Conservation (phyloP, 208 protist species). For the Spongospora subterranea region DNA sequence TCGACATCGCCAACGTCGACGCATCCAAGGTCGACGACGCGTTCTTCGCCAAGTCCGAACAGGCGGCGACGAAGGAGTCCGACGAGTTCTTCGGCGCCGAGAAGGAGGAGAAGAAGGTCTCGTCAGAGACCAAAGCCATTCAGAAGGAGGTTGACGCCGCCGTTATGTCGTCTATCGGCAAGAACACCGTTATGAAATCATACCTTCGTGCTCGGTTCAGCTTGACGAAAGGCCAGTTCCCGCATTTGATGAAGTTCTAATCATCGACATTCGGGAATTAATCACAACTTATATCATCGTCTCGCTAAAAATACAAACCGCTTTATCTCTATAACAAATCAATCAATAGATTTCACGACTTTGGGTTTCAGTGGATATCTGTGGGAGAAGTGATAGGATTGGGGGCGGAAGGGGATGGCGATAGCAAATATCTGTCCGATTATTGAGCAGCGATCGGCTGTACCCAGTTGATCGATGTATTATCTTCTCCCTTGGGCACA, state of each 20-base stretch:
- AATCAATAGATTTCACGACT: too few relatives aligned
- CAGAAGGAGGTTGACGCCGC: constrained; percentile 81
- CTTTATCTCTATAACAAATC: too few relatives aligned
- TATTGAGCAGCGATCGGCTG: too few relatives aligned
- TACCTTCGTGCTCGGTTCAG: constrained; percentile 83
- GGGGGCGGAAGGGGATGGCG: too few relatives aligned
- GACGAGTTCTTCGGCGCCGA: constrained; percentile 56
- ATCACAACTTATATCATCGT: too few relatives aligned
- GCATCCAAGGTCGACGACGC: constrained; percentile 75
- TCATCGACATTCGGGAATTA: not conserved
- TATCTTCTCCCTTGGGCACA: too few relatives aligned
- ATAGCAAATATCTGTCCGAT: too few relatives aligned
- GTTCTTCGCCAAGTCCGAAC: constrained; percentile 76
- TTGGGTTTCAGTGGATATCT: too few relatives aligned
- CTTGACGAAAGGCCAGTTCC: constrained; percentile 79
- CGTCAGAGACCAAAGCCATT: constrained; percentile 70
- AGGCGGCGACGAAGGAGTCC: constrained; percentile 66
- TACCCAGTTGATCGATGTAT: too few relatives aligned
- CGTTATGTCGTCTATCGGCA: constrained; percentile 76
- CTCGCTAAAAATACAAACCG: too few relatives aligned
- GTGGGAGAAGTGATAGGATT: too few relatives aligned
- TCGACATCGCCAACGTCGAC: constrained; percentile 89
- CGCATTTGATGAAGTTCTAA: constrained; percentile 88
- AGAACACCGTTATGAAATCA: constrained; percentile 70
- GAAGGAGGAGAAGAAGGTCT: constrained; percentile 67